Base-by-base conservation (phyloP, 345 rosid genomes). In the Hypericum androsaemum region DNA sequence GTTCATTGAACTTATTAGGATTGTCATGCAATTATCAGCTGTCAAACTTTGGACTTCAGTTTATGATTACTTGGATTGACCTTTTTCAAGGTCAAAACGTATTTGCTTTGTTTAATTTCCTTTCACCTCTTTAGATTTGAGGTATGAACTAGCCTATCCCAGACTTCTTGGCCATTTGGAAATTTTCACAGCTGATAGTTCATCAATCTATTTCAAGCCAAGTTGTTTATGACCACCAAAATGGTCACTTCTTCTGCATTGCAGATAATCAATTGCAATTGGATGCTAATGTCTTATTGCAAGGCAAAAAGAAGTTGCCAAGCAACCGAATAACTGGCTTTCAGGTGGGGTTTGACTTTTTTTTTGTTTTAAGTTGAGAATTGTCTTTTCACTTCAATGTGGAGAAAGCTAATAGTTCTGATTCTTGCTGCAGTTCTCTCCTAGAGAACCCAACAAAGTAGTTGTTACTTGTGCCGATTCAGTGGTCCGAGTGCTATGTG, bases 401-500 rank as follows among this genome's bases (percentile, higher is more conserved):
- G 17, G 47, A 54, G 60, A 13, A 48, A 56, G 64, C 57, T 46
- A 50, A 50, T 50, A 5, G 7, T 61, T 3, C 22, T 7, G 54
- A 16, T 22, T 57, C 54, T 54, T 38, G 14, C 44, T 59, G 28
- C 72, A 77, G 82, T 81, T 71, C 52, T 80, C 77, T 7, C 89
- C 94, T 12, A 67, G 66, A 22, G 86, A 81, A 41, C 79, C 83
- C 5, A 74, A 68, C 63, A 81, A 79, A 78, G 46, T 87, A 8
- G 59, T 87, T 54, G 83, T 87, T 53, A 77, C 94, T 38, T 77
- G 72, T 60, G 96, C 84, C 41, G 94, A 87, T 79, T 87, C 94
- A 48, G 66, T 68, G 12, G 74, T 81, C 38, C 69, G 75, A 57
- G 64, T 87, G 32, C 74, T 81, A 39, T 22, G 57, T 5, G 82